A percentile compares a stretch with the other conserved stretches of the same genome.
Conservation (phyloP, 2,329 filamentous ascomycete species). For the Lasiodiplodia citricola region DNA sequence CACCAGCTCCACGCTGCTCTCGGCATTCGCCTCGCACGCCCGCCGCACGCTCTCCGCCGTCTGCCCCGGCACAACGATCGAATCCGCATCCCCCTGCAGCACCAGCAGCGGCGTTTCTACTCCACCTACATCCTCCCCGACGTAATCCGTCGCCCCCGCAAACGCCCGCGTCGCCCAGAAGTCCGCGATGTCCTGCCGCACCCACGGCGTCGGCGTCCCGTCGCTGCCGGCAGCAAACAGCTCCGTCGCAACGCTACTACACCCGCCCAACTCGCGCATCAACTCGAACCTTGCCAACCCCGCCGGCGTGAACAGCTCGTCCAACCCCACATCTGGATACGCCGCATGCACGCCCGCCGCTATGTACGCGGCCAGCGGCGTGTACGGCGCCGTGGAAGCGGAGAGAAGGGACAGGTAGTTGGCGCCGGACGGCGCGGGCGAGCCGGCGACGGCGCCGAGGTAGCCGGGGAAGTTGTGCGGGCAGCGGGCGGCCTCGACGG, state of each 20-base stretch:
- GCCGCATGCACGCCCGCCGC: not conserved
- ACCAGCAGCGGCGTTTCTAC: not conserved
- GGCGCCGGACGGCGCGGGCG: not conserved
- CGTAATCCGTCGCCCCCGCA: not conserved
- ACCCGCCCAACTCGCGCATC: not conserved
- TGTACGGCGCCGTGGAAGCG: not conserved
- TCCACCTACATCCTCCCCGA: not conserved
- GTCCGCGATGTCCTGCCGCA: not conserved
- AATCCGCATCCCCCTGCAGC: not conserved
- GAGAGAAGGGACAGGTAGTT: not conserved
- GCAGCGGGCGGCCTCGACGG: slow-evolving; percentile 10
- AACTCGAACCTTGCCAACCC: not conserved
- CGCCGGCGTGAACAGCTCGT: not conserved
- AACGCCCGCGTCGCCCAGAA: not conserved
- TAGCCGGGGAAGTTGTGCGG: not conserved
- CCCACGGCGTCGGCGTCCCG: too few species aligned
- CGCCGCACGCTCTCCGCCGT: not conserved
- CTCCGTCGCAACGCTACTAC: slow-evolving; percentile 2
- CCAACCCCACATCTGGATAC: not conserved
- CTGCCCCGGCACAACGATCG: not conserved
- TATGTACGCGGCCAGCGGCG: not conserved
- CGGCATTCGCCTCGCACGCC: not conserved
- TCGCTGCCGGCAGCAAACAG: not conserved
- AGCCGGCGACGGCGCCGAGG: slow-evolving; percentile 6
- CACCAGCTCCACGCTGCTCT: slow-evolving; percentile 28